Evolutionary conservation across 139 green algal genomes (phyloP).

Genomic region (Micractinium sp.): DNA sequence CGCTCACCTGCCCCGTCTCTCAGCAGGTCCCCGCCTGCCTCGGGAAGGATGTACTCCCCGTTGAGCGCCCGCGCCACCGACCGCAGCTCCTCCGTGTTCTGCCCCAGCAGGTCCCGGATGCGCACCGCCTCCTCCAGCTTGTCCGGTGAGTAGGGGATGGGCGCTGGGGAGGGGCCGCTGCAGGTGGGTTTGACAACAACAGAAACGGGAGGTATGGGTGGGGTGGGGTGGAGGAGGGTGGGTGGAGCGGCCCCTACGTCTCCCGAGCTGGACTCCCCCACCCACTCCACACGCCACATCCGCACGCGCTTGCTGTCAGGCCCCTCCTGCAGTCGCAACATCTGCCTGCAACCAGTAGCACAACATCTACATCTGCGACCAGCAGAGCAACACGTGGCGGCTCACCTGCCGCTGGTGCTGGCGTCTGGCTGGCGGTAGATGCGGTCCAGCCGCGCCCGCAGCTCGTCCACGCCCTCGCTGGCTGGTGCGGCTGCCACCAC

Average conservation of each 20-base stretch:
- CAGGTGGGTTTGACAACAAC: neutral
- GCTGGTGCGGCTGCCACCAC: conserved; percentile 52
- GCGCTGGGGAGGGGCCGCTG: neutral
- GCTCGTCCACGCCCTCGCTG: conserved; percentile 21
- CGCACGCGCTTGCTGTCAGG: no score
- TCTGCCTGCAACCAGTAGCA: neutral
- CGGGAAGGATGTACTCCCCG: conserved; percentile 89
- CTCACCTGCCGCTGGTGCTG: conserved; percentile 11
- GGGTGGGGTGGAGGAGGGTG: neutral
- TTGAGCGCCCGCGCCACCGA: conserved; percentile 77
- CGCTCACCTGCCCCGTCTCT: conserved; percentile 78
- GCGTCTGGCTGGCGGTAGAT: conserved; percentile 11
- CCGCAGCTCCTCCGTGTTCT: conserved; percentile 87
- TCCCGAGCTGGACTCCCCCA: no score
- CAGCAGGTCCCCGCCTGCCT: conserved; percentile 94
- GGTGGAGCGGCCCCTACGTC: neutral
- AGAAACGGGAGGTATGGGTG: neutral
- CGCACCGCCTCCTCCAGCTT: conserved; percentile 78
- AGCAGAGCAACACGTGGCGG: no score
- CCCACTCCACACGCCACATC: no score
- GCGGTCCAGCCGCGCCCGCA: conserved; percentile 53
- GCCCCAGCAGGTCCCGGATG: conserved; percentile 81
- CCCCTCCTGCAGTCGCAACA: no score
- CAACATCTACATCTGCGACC: no score
- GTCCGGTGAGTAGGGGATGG: neutral